phyloP scores from a whole-genome alignment of 2,329 filamentous ascomycete genomes.

The Monosporascus cannonballus region DNA sequence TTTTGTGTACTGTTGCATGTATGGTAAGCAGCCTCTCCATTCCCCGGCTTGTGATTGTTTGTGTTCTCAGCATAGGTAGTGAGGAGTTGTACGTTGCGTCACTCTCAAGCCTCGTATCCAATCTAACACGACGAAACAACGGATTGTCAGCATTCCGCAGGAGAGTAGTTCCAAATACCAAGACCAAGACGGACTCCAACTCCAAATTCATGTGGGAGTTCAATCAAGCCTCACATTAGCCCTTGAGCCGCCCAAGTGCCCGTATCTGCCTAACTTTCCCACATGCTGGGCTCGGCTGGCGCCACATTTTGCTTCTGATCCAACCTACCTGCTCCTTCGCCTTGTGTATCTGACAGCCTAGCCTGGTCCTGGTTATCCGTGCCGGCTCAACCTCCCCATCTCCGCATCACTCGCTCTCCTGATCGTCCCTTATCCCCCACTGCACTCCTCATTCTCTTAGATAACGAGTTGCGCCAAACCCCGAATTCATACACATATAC shows the following conservation, averaged over 20 bases:
- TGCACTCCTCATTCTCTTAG: background rate
- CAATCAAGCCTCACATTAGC: too few species aligned
- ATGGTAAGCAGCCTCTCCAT: too few species aligned
- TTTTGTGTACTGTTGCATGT: background rate
- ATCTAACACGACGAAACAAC: too few species aligned
- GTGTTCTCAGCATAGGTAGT: too few species aligned
- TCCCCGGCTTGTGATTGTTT: too few species aligned
- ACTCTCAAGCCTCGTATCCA: too few species aligned
- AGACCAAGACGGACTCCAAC: too few species aligned
- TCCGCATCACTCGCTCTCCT: background rate
- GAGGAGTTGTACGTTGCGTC: too few species aligned
- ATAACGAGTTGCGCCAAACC: background rate
- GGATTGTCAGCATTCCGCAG: too few species aligned
- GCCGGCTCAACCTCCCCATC: background rate
- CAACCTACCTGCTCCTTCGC: background rate
- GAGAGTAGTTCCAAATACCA: too few species aligned
- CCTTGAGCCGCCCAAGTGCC: too few species aligned
- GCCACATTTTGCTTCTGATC: background rate
- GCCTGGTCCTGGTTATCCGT: background rate
- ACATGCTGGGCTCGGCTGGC: background rate
- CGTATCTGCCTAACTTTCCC: background rate
- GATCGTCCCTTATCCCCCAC: background rate
- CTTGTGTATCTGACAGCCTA: background rate
- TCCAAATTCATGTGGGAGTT: too few species aligned
- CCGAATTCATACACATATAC: background rate